A percentile compares a stretch with the other conserved stretches of the same genome.
These are phyloP conservation scores for Plasmodium ovale DNA, from an alignment of 169 alveolate genomes.

Conservation along the genomic window DNA sequence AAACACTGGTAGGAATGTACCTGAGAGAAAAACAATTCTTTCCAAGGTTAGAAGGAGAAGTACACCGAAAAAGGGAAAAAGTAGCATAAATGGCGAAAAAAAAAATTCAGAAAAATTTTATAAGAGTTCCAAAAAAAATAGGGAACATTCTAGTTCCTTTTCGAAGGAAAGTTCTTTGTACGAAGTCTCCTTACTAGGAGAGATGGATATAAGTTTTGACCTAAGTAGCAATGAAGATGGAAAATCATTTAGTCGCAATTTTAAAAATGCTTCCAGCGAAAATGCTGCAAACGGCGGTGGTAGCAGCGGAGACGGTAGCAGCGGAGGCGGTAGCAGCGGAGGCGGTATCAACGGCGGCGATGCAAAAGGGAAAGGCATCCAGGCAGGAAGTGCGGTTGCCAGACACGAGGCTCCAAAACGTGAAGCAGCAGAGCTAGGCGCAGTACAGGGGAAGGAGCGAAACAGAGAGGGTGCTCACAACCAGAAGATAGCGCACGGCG, in stretches of 20 bases:
- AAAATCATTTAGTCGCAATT: not conserved
- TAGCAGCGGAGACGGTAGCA: not conserved
- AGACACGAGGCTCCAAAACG: not conserved
- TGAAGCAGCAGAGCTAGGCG: not conserved
- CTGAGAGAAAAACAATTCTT: not conserved
- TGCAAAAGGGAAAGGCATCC: not conserved
- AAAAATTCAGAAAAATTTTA: not conserved
- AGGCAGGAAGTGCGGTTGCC: not conserved
- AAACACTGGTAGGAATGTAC: not conserved
- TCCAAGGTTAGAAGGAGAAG: not conserved
- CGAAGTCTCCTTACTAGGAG: conserved; percentile 47
- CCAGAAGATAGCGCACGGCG: not conserved
- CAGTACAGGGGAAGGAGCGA: not conserved
- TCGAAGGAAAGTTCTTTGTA: conserved; percentile 35
- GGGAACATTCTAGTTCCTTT: not conserved
- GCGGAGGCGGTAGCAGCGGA: not conserved
- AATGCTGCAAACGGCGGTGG: not conserved
- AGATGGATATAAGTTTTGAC: conserved; percentile 32
- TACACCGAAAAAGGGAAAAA: not conserved
- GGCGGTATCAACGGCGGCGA: too few relatives aligned
- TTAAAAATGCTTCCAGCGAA: not conserved
- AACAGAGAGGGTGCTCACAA: not conserved
- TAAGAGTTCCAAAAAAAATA: not conserved
- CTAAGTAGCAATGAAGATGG: not conserved
- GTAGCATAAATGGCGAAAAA: not conserved